Base-by-base conservation (phyloP, 164 flowering plant species). In the Stephania yunnanensis region DNA sequence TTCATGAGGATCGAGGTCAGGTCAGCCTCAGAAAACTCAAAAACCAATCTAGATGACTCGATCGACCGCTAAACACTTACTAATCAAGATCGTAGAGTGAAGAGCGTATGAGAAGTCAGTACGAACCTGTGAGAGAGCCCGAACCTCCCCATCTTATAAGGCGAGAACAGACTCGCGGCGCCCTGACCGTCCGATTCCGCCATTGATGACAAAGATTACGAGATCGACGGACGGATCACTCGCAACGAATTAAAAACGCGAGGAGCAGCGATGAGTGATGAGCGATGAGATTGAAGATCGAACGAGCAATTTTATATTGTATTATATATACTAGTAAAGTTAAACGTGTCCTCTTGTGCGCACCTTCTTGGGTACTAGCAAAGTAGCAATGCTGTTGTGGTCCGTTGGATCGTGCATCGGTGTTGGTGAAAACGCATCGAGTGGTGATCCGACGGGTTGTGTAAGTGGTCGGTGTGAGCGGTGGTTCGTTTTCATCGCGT, bases 111-210 rank as follows among this genome's bases (percentile, higher is more conserved):
- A 22, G 31, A 67, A n/a, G 30, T 0, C 22, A 5, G 55, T 17
- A 19, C 74, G 10, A 17, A 90, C 98, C 95, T 90, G 91, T 93
- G 98, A 58, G 96, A 90, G 74, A 93, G 98, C 13, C 83, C 68
- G 86, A 93, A 87, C 42, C 77, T 86, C 72, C 89, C 93, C 88
- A 91, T 82, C 83, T 86, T 85, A 87, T 83, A 93, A 5, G 98
- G 95, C 71, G 98, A 83, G 64, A 91, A 89, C 44, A 93, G 87
- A 65, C 83, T 76, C 48, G 70, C 1, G 42, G 0, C 42, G 4
- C 42, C 74, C 68, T 75, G 69, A 29, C 73, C 72, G 7, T 78
- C 52, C 73, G 76, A 71, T 73, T 84, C 84, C 48, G 84, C 88
- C 91, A 87, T 87, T 73, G 31, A 58, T 15, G 64, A 58, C 1